Base-by-base conservation (phyloP, 345 rosid genomes). In the Clarkia xantiana region DNA sequence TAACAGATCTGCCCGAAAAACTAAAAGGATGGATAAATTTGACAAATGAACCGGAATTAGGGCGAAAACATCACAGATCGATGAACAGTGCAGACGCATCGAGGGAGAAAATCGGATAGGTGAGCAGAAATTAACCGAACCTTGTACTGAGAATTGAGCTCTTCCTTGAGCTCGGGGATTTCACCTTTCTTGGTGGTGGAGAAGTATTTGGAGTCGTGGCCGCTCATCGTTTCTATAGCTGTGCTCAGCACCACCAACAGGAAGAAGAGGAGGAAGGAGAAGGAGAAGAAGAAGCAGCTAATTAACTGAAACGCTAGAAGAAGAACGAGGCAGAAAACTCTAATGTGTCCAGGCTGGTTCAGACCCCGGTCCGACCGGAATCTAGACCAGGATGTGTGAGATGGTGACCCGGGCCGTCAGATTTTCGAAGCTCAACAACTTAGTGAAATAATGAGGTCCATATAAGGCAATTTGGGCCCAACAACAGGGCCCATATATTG, bases 131-230 rank as follows among this genome's bases (percentile, higher is more conserved):
- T 42, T 14, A 15, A 3, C 8, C 44, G 54, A 29, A 90, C 97
- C 89, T 86, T 90, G 67, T 86, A 81, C 82, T 86, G 96, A 22
- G 95, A 87, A 84, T 82, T 91, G 58, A 91, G 94, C 73, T 91
- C 98, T 58, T 91, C 98, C 61, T 91, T 91, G 68, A 91, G 95
- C 71, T 90, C 97, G 58, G 96, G 96, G 73, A 90, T 90, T 71
- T 90, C 97, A 41, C 97, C 97, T 78, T 90, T 90, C 86, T 90
- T 90, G 58, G 97, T 83, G 25, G 95, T 83, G 40, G 97, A 90
- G 67, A 90, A 90, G 62, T 90, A 90, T 72, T 90, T 90, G 3
- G 97, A 90, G 70, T 90, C 97, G 77, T 90, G 95, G 41, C 95
- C 97, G 71, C 97, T 90, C 97, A 83, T 86, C 59, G 65, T 62